These are phyloP conservation scores for Imleria badia DNA, from an alignment of 768 basidiomycete species.

Conservation along the genomic window DNA sequence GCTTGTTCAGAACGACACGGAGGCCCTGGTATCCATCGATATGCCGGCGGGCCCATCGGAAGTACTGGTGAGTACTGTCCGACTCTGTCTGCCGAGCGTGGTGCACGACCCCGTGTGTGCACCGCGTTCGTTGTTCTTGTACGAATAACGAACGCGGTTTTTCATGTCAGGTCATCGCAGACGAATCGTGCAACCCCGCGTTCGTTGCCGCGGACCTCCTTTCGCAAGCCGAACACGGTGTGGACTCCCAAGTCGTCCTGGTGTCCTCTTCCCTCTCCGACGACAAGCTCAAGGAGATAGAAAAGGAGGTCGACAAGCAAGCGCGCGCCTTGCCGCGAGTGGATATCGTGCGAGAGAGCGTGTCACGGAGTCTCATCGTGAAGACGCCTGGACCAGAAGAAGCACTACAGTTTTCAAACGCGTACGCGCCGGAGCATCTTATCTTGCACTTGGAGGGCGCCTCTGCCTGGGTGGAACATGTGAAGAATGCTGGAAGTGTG, in stretches of 20 bases:
- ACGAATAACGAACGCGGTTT: conserved; percentile 32
- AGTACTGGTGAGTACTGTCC: conserved; percentile 65
- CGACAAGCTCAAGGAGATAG: conserved; percentile 68
- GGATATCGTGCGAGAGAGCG: conserved; percentile 86
- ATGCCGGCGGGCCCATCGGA: conserved; percentile 99
- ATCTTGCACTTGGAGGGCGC: conserved; percentile 87
- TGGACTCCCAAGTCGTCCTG: conserved; percentile 97
- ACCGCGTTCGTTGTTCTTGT: conserved; percentile 41
- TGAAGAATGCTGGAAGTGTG: conserved; percentile 94
- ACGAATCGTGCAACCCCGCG: conserved; percentile 78
- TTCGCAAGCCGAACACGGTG: conserved; percentile 97
- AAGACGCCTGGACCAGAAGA: conserved; percentile 63
- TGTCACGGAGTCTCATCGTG: conserved; percentile 89
- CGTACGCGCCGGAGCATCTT: conserved; percentile 97
- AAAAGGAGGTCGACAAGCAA: conserved; percentile 82
- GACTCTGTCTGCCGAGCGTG: conserved; percentile 45
- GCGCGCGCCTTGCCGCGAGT: conserved; percentile 85
- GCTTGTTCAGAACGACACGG: conserved; percentile 98
- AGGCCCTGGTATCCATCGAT: conserved; percentile 94
- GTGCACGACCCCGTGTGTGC: conserved; percentile 60
- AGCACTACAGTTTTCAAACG: conserved; percentile 89
- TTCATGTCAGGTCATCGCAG: conserved; percentile 80
- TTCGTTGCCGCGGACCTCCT: conserved; percentile 97
- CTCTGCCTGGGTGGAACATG: conserved; percentile 53
- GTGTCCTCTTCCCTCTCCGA: conserved; percentile 71